Evolutionary conservation across 805 yeast genomes (phyloP), one percentile per base, ranked within the genome.

Genomic region (Candida maltosa): DNA sequence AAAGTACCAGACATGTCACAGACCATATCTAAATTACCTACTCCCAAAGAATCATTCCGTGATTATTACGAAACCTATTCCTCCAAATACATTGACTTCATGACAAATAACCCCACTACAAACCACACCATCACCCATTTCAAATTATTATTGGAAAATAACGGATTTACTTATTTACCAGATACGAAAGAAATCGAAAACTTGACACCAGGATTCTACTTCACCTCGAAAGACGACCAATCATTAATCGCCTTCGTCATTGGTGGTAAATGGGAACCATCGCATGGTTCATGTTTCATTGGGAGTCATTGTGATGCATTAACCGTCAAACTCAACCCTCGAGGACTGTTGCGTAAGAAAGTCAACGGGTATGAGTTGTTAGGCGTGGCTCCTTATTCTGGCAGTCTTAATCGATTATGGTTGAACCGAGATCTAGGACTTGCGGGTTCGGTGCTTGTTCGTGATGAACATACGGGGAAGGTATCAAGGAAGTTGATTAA

Each of bases 281-380:
- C 72, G 17, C 62, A 70, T 32, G 87, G 87, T 36, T 77, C 80
- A 1, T 91, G 86, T 32, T 70, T 78, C 35, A 71, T 82, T 40
- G 91, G 86, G 3, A 62, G 79, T 15, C 73, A 66, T 40, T 56
- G 60, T 26, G 72, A 67, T 38, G 58, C 72, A 1, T 50, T 67
- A 20, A 56, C 68, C 1, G 56, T 56, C 19, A 58, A 58, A 27
- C 44, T 64, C n/a, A 60, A 61, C 35, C 66, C 69, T 1, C 32
- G 34, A 5, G 38, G 38, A 2, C 42, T 47, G 37, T 51, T 61
- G 7, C 36, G 39, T 10, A 52, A 56, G 22, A 16, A 34, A 2
- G 51, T 49, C 4, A 52, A 52, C 25, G 69, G 69, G 4, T 67
- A 62, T 41, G 58, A 61, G 14, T 35, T 56, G 15, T 48, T 67